Percentiles rank a stretch among this genome's conserved stretches.
Evolutionary conservation across 2,329 filamentous ascomycete genomes (phyloP).

Genomic region (Penicillium fuscoglaucum): DNA sequence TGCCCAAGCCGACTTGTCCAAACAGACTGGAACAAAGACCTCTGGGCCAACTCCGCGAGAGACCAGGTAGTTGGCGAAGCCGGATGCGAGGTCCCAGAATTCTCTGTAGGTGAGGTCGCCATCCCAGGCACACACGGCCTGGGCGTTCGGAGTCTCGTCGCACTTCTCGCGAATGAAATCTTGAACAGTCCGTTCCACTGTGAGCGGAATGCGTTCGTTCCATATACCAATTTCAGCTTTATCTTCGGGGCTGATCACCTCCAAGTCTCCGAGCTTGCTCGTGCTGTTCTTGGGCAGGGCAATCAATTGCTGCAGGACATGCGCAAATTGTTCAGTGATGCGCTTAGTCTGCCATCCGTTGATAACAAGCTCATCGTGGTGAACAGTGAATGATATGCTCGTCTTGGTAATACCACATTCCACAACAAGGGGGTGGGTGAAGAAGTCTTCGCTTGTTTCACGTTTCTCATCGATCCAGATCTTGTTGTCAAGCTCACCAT

Average conservation of each 20-base stretch:
- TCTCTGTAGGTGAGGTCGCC: conserved; percentile 36
- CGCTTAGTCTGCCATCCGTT: conserved; percentile 53
- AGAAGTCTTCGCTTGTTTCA: conserved; percentile 58
- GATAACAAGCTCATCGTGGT: conserved; percentile 64
- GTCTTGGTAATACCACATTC: conserved; percentile 60
- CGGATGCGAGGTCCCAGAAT: conserved; percentile 31
- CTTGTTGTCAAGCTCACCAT: conserved; percentile 24
- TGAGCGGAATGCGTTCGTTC: conserved; percentile 31
- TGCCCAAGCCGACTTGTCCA: conserved; percentile 39
- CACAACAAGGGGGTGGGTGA: conserved; percentile 63
- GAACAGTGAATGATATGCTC: conserved; percentile 60
- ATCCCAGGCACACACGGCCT: conserved; percentile 40
- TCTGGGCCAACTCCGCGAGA: conserved; percentile 37
- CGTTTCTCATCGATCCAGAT: conserved; percentile 44
- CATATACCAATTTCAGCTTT: conserved; percentile 34
- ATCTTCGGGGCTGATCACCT: conserved; percentile 37
- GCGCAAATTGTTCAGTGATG: conserved; percentile 54
- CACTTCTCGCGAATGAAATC: conserved; percentile 34
- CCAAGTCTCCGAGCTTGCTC: conserved; percentile 30
- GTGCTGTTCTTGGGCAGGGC: conserved; percentile 23
- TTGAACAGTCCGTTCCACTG: conserved; percentile 34
- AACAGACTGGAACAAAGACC: conserved; percentile 34
- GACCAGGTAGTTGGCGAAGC: conserved; percentile 33
- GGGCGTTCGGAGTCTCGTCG: conserved; percentile 28
- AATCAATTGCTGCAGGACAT: conserved; percentile 38